phyloP scores from a whole-genome alignment of 202 grass and related monocot species.

The Zizania palustris region DNA sequence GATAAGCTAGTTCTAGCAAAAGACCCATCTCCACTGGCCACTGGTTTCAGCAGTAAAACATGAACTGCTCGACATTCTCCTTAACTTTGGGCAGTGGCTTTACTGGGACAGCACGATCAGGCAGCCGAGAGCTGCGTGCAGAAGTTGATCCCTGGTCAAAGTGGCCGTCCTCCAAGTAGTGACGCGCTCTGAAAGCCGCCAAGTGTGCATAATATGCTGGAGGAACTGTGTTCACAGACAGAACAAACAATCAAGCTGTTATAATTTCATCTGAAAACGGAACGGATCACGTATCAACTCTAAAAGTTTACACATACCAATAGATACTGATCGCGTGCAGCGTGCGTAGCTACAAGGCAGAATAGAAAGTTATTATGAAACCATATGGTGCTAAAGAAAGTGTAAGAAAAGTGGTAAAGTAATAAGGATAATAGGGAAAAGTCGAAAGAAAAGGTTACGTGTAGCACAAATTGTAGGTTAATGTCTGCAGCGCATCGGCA shows the following conservation, averaged over 20 bases:
- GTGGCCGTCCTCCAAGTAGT: constrained; percentile 56
- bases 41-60: constrained; percentile 58
- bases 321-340: constrained; percentile 71
- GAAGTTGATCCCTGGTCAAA: constrained; percentile 39
- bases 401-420: not conserved
- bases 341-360: constrained; percentile 56
- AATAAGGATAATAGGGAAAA: not conserved
- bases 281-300: too few relatives aligned
- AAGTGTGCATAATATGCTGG: constrained; percentile 82
- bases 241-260: not conserved
- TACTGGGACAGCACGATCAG: not conserved
- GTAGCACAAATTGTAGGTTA: constrained; percentile 72
- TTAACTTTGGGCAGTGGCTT: constrained; percentile 44
- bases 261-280: not conserved
- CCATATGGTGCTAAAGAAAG: not conserved
- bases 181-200: constrained; percentile 62
- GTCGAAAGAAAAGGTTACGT: constrained; percentile 38
- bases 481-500: constrained; percentile 53
- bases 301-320: constrained; percentile 43
- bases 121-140: not conserved
- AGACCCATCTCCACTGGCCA: not conserved
- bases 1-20: not conserved
- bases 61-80: constrained; percentile 52
- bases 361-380: not conserved
- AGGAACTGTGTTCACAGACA: constrained; percentile 49